Evolutionary conservation across 306 rosid species (phyloP).

Genomic region (Hylodesmum podocarpum): DNA sequence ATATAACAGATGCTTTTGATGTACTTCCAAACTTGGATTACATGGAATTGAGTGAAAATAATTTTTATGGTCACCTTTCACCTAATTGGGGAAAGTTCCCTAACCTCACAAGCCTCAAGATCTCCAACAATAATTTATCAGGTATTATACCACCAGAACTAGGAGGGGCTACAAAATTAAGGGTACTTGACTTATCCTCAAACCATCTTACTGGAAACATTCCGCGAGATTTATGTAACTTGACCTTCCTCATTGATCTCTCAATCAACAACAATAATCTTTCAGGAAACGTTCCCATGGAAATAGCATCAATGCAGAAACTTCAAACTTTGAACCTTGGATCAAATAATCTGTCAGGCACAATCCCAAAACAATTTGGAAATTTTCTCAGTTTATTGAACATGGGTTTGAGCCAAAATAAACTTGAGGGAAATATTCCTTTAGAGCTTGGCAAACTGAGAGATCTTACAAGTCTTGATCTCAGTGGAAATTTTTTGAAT

Average conservation of each 20-base stretch:
- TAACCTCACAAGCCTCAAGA: too few relatives aligned
- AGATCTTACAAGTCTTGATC: background rate
- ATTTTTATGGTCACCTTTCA: too few relatives aligned
- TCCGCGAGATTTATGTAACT: slow-evolving; percentile 30
- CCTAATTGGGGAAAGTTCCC: too few relatives aligned
- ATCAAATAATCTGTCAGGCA: background rate
- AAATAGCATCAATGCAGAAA: too few relatives aligned
- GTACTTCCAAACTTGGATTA: too few relatives aligned
- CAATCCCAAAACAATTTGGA: background rate
- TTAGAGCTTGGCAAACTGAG: slow-evolving; percentile 8
- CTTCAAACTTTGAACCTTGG: too few relatives aligned
- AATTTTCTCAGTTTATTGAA: background rate
- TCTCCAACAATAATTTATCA: slow-evolving; percentile 4
- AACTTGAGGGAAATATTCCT: slow-evolving; percentile 1
- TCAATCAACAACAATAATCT: background rate
- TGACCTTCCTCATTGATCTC: background rate
- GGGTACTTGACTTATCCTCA: slow-evolving; percentile 18
- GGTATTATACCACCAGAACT: slow-evolving; percentile 24
- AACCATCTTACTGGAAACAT: slow-evolving; percentile 30
- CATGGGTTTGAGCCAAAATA: slow-evolving; percentile 2
- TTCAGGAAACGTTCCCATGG: too few relatives aligned
- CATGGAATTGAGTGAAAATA: too few relatives aligned
- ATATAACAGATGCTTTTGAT: too few relatives aligned
- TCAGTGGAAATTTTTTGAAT: background rate
- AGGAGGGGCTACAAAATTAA: slow-evolving; percentile 2